Conservation (phyloP, 176 grass and related monocot species). For the Aegilops longissima region DNA sequence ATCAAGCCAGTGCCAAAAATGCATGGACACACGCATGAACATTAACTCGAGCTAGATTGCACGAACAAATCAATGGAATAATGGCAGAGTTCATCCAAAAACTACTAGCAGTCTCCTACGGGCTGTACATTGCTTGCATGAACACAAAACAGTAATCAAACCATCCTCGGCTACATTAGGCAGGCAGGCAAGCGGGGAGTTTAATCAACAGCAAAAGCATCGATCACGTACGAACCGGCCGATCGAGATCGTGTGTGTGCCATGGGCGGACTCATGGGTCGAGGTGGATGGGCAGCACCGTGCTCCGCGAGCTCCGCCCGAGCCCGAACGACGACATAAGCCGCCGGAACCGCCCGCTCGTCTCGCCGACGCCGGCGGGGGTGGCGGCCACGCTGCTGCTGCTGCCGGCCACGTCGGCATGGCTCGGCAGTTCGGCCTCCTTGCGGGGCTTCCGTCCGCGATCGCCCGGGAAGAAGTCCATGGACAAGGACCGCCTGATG, state of each 20-base stretch:
- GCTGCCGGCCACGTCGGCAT: not conserved
- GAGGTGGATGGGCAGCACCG: constrained; percentile 74
- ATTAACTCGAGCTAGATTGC: not conserved
- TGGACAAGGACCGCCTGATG: constrained; percentile 77
- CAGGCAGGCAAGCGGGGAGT: not conserved
- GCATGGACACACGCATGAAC: not conserved
- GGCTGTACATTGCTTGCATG: constrained; percentile 42
- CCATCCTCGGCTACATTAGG: not conserved
- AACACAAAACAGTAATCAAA: not conserved
- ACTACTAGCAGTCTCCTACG: constrained; percentile 1
- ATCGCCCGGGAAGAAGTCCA: constrained; percentile 55
- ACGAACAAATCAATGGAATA: constrained; percentile 7
- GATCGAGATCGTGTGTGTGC: not conserved
- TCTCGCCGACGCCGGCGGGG: constrained; percentile 27
- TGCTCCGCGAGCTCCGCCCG: constrained; percentile 79
- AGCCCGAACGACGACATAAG: constrained; percentile 84
- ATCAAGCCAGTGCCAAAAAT: not conserved
- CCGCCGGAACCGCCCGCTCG: constrained; percentile 67
- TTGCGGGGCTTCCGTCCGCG: constrained; percentile 40
- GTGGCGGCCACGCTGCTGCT: not conserved
- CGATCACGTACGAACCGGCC: not conserved
- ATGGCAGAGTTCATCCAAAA: not conserved
- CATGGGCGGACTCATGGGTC: constrained; percentile 44
- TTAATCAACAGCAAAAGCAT: not conserved
- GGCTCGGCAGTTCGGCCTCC: constrained; percentile 9